These are phyloP conservation scores for Sporisorium graminicola DNA, from an alignment of 1,284 basidiomycete species.

Conservation along the genomic window DNA sequence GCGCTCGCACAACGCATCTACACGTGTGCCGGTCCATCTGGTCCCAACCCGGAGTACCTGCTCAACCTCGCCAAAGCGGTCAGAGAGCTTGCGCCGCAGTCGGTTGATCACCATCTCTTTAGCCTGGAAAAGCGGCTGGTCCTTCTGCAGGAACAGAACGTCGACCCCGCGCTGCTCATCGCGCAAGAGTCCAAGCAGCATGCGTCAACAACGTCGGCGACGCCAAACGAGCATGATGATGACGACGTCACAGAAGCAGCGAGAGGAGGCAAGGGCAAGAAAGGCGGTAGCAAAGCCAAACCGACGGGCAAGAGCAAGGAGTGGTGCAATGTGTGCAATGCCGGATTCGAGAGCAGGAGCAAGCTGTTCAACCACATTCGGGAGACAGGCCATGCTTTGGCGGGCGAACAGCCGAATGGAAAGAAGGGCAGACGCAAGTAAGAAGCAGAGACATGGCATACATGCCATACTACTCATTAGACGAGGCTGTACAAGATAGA, in stretches of 20 bases:
- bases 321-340: slow-evolving; percentile 81
- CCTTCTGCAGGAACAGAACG: slow-evolving; percentile 39
- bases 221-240: slow-evolving; percentile 6
- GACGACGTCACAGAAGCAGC: not conserved
- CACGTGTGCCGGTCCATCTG: slow-evolving; percentile 82
- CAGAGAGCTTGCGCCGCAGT: slow-evolving; percentile 78
- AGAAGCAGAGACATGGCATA: not conserved
- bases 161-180: slow-evolving; percentile 25
- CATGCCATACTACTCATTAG: not conserved
- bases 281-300: slow-evolving; percentile 28
- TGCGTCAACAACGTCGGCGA: not conserved
- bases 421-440: slow-evolving; percentile 30
- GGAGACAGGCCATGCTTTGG: slow-evolving; percentile 80
- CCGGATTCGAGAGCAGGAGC: slow-evolving; percentile 79
- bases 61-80: slow-evolving; percentile 80
- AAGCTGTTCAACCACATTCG: slow-evolving; percentile 84
- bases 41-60: slow-evolving; percentile 85
- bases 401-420: slow-evolving; percentile 54
- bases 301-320: slow-evolving; percentile 60
- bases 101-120: slow-evolving; percentile 81
- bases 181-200: slow-evolving; percentile 33
- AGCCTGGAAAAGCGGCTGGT: slow-evolving; percentile 76
- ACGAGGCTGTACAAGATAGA: not conserved
- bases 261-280: slow-evolving; percentile 25
- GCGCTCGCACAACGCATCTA: slow-evolving; percentile 79